Percentiles rank a stretch among this genome's conserved stretches.
Conservation (phyloP, 129 eudicot species). For the Flaveria linearis region DNA sequence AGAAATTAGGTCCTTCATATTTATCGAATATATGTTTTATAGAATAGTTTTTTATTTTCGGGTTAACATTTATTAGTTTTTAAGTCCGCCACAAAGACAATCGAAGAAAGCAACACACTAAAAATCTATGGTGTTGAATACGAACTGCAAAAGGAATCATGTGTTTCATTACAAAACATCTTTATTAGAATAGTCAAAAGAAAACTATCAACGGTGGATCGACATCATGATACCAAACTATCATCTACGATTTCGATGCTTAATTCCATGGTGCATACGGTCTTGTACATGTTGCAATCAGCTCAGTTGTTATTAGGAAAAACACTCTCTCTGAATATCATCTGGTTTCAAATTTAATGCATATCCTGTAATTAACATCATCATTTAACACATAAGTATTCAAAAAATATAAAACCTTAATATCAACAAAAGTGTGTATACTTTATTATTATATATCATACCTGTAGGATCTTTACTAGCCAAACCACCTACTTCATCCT, state of each 20-base stretch:
- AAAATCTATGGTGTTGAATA: constrained; percentile 2
- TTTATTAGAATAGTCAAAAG: not conserved
- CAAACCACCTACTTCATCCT: constrained; percentile 31
- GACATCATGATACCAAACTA: not conserved
- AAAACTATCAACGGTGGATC: not conserved
- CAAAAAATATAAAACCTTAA: not conserved
- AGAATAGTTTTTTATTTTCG: too few species aligned
- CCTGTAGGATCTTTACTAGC: constrained; percentile 40
- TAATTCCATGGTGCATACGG: not conserved
- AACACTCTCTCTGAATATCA: constrained; percentile 30
- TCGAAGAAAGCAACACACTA: not conserved
- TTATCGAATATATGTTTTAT: too few species aligned
- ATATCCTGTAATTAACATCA: constrained; percentile 10
- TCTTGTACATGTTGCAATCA: not conserved
- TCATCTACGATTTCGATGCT: constrained; percentile 3
- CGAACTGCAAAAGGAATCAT: constrained; percentile 12
- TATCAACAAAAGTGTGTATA: not conserved
- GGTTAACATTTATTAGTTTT: too few species aligned
- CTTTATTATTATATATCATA: constrained; percentile 9
- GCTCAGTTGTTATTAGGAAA: constrained; percentile 30
- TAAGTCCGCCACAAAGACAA: not conserved
- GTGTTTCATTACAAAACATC: not conserved
- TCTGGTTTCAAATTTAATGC: constrained; percentile 22
- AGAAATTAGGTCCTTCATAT: too few species aligned
- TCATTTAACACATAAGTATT: not conserved